Base-by-base conservation (phyloP, 1,284 basidiomycete genomes). In the Waitea zeae region DNA sequence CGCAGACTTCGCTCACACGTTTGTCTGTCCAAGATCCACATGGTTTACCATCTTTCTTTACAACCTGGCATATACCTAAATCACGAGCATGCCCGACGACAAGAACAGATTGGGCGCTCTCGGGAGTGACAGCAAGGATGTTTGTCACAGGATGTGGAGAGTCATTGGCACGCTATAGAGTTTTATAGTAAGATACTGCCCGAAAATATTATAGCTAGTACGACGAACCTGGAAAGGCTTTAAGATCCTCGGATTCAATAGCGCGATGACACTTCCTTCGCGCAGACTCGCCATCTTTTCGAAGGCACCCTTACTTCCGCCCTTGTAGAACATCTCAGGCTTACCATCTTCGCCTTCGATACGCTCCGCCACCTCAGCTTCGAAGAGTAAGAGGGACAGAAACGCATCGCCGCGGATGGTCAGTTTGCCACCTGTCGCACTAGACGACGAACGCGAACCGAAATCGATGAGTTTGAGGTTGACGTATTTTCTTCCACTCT, bases 281-380 rank as follows among this genome's bases (percentile, higher is more conserved):
- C 71, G 72, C 40, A 93, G 58, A 49, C 84, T 86, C 38, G 81
- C 77, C 55, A 86, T 71, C 39, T 67, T 64, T 51, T 97, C 93
- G 49, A 87, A 98, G 0, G 92, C 92, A 4, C 93, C 92, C 2
- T 74, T 70, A 42, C 86, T 90, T 1, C 93, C 92, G 1, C 92
- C 90, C 40, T 66, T 68, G 50, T 88, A 93, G 0, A 76, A 44
- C 45, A 73, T 81, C 45, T 67, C 59, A 30, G 65, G 64, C 36
- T 58, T 12, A 12, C 41, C 43, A 35, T 64, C 57, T n/a, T 67
- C 67, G 15, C 52, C 52, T 1, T 56, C 58, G 34, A 64, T 57
- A 12, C 67, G 67, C 13, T 52, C 52, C 2, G 56, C 58, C 13
- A 79, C 42, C 39, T 79, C 74, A 12, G 89, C 66, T 51, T 97